Base-by-base conservation (phyloP, 257 asterid species). In the Nicotiana undulata region DNA sequence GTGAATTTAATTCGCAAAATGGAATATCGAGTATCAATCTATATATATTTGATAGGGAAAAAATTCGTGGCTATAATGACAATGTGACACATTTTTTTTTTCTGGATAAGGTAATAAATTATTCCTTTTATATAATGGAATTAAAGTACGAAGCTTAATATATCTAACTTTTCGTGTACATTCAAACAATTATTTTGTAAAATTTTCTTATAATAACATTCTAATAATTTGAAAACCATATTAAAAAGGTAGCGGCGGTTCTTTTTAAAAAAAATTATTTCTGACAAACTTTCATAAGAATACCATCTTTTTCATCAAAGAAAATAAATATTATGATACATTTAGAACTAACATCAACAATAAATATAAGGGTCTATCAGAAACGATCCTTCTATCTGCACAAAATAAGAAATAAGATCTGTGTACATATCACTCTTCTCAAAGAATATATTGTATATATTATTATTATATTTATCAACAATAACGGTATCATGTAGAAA, bases 371-470 rank as follows among this genome's bases (percentile, higher is more conserved):
- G 17, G 3, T 5, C 40, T 34, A 34, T 29, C 9, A 34, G 0
- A 34, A 34, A 5, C 9, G 2, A 34, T 1, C 8, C 6, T 2
- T 34, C 9, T 34, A 34, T 1, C 10, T 37, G 2, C 3, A 37
- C 0, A 37, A 37, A 6, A 0, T 37, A 37, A 0, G 10, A 3
- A 2, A 37, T 37, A 37, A 37, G 31, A 0, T 34, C 8, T 5
- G 7, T 2, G 9, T 34, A 37, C 9, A 37, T 6, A 37, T 7
- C 2, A 37, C 0, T 2, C 10, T 37, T 1, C 0, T 9, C 0
- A 9, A 37, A 32, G 5, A 34, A 34, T 34, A 34, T 34, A 34
- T 0, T 34, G 0, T 1, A 1, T 37, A 37, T 37, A 3, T 37
- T 37, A 0, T 37, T 34, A 5, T 34, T 5, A 34, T 34, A 5